Evolutionary conservation across 441 rosid species (phyloP).

Genomic region (Populus hybrid): DNA sequence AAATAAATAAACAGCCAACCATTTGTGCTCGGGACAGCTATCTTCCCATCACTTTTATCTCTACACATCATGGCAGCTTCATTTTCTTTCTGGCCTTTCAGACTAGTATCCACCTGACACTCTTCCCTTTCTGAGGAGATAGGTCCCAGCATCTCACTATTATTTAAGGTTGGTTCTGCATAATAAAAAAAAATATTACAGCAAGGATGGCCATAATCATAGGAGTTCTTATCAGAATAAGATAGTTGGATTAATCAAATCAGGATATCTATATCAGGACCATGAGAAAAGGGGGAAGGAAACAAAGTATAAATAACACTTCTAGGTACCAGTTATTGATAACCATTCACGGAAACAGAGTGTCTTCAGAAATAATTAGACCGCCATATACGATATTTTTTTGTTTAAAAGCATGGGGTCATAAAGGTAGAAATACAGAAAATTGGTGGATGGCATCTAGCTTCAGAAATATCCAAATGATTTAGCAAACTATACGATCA

Average conservation of each 20-base stretch:
- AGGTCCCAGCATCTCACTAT: slow-evolving; percentile 12
- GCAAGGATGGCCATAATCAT: background rate
- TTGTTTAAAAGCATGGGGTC: slow-evolving; percentile 4
- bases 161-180: slow-evolving; percentile 21
- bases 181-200: slow-evolving; percentile 3
- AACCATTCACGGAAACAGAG: background rate
- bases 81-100: slow-evolving; percentile 19
- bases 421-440: slow-evolving; percentile 7
- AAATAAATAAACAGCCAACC: slow-evolving; percentile 24
- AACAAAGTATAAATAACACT: background rate
- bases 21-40: slow-evolving; percentile 14
- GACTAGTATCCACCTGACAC: slow-evolving; percentile 10
- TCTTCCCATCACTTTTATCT: slow-evolving; percentile 24
- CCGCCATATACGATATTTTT: background rate
- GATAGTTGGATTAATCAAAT: background rate
- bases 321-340: background rate
- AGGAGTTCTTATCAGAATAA: background rate
- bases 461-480: background rate
- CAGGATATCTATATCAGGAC: background rate
- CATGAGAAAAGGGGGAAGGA: background rate
- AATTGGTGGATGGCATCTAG: background rate
- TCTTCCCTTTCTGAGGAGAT: slow-evolving; percentile 21
- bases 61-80: slow-evolving; percentile 24
- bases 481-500: background rate
- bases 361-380: background rate